Base-by-base conservation (phyloP, 2,329 filamentous ascomycete species). In the Fusarium abutilonis region DNA sequence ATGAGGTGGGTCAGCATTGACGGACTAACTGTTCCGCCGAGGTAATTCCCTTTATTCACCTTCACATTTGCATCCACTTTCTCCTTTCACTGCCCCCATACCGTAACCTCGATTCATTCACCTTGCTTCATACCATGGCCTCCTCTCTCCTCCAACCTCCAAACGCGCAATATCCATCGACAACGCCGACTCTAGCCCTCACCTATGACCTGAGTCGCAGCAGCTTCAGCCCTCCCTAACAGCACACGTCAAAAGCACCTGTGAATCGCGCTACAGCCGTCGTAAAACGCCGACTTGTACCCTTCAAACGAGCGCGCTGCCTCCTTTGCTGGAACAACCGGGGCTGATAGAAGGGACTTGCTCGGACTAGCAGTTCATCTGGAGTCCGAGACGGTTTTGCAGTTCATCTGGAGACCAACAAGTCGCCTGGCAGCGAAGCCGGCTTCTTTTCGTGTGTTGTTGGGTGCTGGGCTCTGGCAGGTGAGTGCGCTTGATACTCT, bases 261-360 rank as follows among this genome's bases (percentile, higher is more conserved):
- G 47, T 39, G 19, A 44, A 43, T 56, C 47, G 52, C 46, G 39
- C 52, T 56, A 51, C 46, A 52, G 34, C 46, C 52, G n/a, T 41
- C 26, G 23, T 45, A 56, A 56, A 52, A 35, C 40, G 35, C 52
- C 46, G 52, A 45, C 4, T 44, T 52, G 31, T 52, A 56, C 52
- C 52, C 40, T 23, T 4, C 52, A 11, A 56, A 55, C 32, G 52
- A 52, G 46, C 5, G 46, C 11, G n/a, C 7, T 17, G 46, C 21
- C 46, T 56, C 34, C 52, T 41, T 51, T 44, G n/a, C 8, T 56
- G 46, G 28, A 51, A 56, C 23, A 52, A 28, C 35, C 46, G 52
- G 52, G 52, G 46, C 52, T 23, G 44, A 47, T 56, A 35, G 52
- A 51, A 52, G 52, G 52, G 34, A 39, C 28, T 15, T 40, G 19